Evolutionary conservation across 192 early-diverging fungal genomes (phyloP), one percentile per base, ranked within the genome.

Genomic region (Coemansia javaensis): DNA sequence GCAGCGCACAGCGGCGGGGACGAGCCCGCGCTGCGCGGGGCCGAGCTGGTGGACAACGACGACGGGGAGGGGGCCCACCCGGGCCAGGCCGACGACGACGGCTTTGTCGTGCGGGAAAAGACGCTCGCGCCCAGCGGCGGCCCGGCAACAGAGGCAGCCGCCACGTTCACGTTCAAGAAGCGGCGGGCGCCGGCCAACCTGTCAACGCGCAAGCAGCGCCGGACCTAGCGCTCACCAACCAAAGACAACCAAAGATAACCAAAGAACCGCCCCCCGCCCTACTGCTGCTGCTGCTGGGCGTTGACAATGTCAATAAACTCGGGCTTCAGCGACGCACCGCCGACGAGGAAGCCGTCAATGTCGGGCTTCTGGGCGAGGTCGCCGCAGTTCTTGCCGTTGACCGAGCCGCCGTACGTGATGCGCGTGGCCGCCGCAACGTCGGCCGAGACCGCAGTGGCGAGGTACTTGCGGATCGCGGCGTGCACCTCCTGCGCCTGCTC

Each of bases 331-430:
- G 86, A 91, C 46, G 97, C 97, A 62, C 97, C 97, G 67, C 97
- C 97, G 43, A 99, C 96, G 39, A 99, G 80, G 91, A 99, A 99
- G 48, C 97, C 97, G 63, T 99, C 95, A 50, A 99, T 86, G 66
- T 99, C 94, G 23, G 82, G 64, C 83, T 95, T 76, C 77, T 79
- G 76, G 44, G 83, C 81, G 13, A 90, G 63, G 15, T 89, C 91
- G 36, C 80, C 73, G 65, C 85, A 83, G 82, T 93, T 97, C 47
- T 78, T 82, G 50, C 75, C 91, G 63, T 86, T 87, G 61, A 99
- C 96, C 16, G 93, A 95, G 37, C 94, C 93, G 60, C 96, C 96
- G 62, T 99, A 99, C 48, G 91, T 77, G 56, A 99, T 97, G 44
- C 97, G 85, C 50, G 91, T 98, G 43, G 72, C 65, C 27, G 88